Evolutionary conservation across 1,284 basidiomycete species (phyloP).

Genomic region (Ganoderma lucidum): DNA sequence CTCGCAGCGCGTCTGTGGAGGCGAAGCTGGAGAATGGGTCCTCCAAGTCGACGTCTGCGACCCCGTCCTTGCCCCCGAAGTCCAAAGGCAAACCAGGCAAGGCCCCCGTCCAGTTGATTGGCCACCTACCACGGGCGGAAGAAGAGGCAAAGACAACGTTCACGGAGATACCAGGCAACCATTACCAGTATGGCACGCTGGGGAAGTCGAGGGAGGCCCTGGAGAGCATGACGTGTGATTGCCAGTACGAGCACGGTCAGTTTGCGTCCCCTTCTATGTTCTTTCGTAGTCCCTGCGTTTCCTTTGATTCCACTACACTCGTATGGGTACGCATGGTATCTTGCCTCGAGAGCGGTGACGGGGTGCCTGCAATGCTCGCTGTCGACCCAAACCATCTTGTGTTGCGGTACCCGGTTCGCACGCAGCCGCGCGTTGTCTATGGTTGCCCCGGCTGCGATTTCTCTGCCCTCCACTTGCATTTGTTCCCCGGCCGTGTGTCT

Average conservation of each 20-base stretch:
- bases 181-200: conserved; percentile 89
- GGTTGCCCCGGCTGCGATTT: too few species aligned
- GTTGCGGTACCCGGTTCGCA: conserved; percentile 2
- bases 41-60: conserved; percentile 33
- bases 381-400: background rate
- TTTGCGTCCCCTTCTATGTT: conserved; percentile 40
- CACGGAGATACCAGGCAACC: conserved; percentile 77
- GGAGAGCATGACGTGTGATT: conserved; percentile 96
- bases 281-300: background rate
- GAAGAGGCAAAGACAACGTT: conserved; percentile 81
- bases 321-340: background rate
- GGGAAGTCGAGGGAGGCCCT: conserved; percentile 89
- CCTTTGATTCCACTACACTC: conserved; percentile 1
- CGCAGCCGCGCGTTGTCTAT: conserved; percentile 2
- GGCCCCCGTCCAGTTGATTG: conserved; percentile 71
- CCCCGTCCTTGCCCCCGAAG: conserved; percentile 39
- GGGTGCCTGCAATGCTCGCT: background rate
- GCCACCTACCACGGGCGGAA: conserved; percentile 79
- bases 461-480: too few species aligned
- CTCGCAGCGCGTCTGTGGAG: conserved; percentile 38
- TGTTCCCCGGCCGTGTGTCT: background rate
- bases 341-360: background rate
- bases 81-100: conserved; percentile 41
- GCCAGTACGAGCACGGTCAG: conserved; percentile 84
- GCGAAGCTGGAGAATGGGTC: conserved; percentile 23